Percentiles rank a stretch among this genome's conserved stretches.
Conservation (phyloP, 2,329 filamentous ascomycete species). For the Chaetomium sp. region DNA sequence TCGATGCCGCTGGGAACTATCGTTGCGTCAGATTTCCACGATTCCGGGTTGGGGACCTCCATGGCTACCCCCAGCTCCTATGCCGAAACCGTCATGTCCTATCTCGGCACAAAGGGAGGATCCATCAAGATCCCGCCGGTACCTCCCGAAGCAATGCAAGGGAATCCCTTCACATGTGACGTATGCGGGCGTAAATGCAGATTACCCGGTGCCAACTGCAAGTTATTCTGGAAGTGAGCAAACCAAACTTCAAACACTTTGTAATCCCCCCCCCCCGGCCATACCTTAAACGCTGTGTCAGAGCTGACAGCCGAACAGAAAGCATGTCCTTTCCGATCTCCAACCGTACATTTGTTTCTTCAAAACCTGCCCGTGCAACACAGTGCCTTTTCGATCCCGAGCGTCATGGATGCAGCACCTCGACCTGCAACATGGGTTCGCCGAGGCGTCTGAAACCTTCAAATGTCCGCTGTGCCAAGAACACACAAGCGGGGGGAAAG, state of each 20-base stretch:
- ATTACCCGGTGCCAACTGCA: not conserved
- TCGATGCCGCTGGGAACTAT: not conserved
- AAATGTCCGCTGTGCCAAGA: slow-evolving; percentile 1
- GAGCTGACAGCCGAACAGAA: not conserved
- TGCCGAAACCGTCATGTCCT: slow-evolving; percentile 2
- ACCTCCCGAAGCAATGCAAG: not conserved
- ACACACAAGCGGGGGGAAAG: too few species aligned
- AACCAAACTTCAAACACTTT: too few species aligned
- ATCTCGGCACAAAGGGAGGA: not conserved
- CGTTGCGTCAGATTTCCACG: not conserved
- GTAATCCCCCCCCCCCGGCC: too few species aligned
- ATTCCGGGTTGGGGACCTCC: slow-evolving; percentile 1
- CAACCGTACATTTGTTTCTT: not conserved
- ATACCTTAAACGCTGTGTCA: too few species aligned
- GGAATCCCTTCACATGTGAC: not conserved
- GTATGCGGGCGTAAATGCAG: not conserved
- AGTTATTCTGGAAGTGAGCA: too few species aligned
- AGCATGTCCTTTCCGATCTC: not conserved
- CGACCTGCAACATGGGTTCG: not conserved
- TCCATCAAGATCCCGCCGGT: slow-evolving; percentile 2
- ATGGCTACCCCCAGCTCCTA: not conserved
- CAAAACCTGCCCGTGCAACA: not conserved
- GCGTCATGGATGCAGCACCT: not conserved
- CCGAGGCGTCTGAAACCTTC: not conserved
- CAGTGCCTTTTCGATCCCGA: not conserved